These are phyloP conservation scores for Lactifluus piperatus DNA, from an alignment of 768 basidiomycete genomes.

Conservation along the genomic window DNA sequence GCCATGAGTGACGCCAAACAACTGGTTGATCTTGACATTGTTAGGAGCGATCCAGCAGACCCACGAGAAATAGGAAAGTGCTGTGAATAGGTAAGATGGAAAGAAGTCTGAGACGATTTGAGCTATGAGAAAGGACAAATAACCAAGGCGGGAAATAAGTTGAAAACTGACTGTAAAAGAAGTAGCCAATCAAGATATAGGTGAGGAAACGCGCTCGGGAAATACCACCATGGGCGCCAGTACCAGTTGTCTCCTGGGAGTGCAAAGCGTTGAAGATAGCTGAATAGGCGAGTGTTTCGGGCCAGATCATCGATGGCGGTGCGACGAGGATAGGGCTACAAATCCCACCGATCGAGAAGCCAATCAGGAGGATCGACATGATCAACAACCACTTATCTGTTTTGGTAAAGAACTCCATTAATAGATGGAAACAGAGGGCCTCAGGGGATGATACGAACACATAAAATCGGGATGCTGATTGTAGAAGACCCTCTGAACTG, in stretches of 20 bases:
- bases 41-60: not conserved
- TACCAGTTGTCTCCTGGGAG: not conserved
- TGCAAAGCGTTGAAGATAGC: not conserved
- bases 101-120: not conserved
- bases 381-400: too few species aligned
- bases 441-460: not conserved
- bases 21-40: not conserved
- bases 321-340: not conserved
- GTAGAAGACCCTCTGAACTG: too few species aligned
- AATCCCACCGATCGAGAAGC: not conserved
- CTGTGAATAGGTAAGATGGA: not conserved
- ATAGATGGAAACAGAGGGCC: not conserved
- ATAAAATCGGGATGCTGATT: too few species aligned
- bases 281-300: not conserved
- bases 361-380: not conserved
- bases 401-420: not conserved
- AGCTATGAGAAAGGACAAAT: not conserved
- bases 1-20: constrained; percentile 11
- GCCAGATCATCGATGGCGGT: not conserved
- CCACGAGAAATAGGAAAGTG: not conserved
- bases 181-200: too few species aligned
- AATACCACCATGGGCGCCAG: not conserved
- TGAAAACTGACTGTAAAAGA: not conserved
- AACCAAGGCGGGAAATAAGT: not conserved
- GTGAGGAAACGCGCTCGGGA: not conserved